phyloP scores from a whole-genome alignment of 768 basidiomycete genomes.

The Lactifluus piperatus region DNA sequence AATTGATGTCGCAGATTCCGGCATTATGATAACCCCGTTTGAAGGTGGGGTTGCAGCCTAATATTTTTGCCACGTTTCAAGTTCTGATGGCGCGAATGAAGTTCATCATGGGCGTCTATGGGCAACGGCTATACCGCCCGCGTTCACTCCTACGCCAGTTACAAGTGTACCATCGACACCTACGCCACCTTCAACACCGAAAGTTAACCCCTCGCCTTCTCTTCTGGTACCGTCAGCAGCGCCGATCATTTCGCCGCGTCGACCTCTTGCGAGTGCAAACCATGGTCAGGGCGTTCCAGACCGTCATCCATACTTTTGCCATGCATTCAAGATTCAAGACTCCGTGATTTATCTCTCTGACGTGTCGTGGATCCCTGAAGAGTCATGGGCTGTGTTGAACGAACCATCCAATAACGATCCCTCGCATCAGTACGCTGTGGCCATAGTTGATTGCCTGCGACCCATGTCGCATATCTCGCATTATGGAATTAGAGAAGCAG shows the following conservation, averaged over 20 bases:
- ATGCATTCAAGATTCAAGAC: slow-evolving; percentile 63
- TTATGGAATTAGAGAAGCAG: slow-evolving; percentile 59
- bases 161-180: slow-evolving; percentile 28
- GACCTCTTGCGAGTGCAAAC: background rate
- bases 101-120: slow-evolving; percentile 74
- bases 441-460: slow-evolving; percentile 72
- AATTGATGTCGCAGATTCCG: slow-evolving; percentile 60
- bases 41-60: slow-evolving; percentile 35
- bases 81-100: background rate
- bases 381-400: slow-evolving; percentile 49
- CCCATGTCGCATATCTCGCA: slow-evolving; percentile 67
- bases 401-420: slow-evolving; percentile 22
- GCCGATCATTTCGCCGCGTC: slow-evolving; percentile 1
- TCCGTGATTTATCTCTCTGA: slow-evolving; percentile 74
- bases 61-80: background rate
- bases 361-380: slow-evolving; percentile 70
- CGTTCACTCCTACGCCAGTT: slow-evolving; percentile 34
- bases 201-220: background rate
- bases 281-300: slow-evolving; percentile 19
- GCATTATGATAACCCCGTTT: slow-evolving; percentile 57
- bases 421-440: slow-evolving; percentile 36
- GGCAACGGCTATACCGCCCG: slow-evolving; percentile 31
- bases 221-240: background rate
- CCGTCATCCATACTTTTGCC: slow-evolving; percentile 52
- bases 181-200: slow-evolving; percentile 22